Conservation (phyloP, 164 flowering plant species). For the Aristolochia contorta region DNA sequence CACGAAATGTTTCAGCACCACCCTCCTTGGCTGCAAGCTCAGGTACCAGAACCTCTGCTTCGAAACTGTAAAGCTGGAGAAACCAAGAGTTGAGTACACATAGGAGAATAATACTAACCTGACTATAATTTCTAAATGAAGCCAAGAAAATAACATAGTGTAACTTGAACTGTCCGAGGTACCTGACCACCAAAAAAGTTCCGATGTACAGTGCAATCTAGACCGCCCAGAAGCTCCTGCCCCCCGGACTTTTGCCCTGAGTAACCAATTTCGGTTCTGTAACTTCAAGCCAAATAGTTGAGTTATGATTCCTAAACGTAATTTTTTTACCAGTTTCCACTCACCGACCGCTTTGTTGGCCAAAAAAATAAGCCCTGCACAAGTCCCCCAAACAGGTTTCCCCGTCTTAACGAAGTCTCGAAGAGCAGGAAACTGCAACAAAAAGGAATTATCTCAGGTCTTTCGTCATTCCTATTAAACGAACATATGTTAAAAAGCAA, state of each 20-base stretch:
- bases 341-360: constrained; percentile 73
- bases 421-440: constrained; percentile 74
- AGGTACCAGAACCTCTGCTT: constrained; percentile 65
- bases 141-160: too few species aligned
- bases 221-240: constrained; percentile 83
- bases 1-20: constrained; percentile 73
- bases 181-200: constrained; percentile 98
- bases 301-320: not conserved
- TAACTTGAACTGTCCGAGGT: not conserved
- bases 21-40: constrained; percentile 67
- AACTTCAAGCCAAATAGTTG: not conserved
- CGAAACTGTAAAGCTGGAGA: constrained; percentile 84
- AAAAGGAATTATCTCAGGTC: not conserved
- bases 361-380: constrained; percentile 96
- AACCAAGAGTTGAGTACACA: not conserved
- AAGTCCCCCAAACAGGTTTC: constrained; percentile 98
- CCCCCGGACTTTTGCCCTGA: constrained; percentile 90
- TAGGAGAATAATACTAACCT: not conserved
- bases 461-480: too few species aligned
- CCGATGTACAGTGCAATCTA: constrained; percentile 86
- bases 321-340: constrained; percentile 6
- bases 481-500: not conserved
- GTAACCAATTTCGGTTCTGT: constrained; percentile 6
- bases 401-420: constrained; percentile 85
- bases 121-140: not conserved